These are phyloP conservation scores for Coemansia sp. DNA, from an alignment of 371 early-diverging fungal species.

Conservation along the genomic window DNA sequence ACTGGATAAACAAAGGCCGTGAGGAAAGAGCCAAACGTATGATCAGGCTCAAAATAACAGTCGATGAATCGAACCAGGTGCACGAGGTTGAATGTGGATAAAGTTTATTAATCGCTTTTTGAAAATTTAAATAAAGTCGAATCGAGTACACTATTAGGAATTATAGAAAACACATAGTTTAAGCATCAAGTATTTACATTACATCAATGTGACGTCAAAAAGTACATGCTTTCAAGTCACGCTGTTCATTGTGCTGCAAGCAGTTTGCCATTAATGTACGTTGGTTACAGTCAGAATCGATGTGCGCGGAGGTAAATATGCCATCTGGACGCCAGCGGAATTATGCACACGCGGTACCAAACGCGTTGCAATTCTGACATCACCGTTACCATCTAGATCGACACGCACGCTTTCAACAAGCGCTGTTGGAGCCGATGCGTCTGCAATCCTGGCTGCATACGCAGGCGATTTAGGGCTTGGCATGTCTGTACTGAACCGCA, in stretches of 20 bases:
- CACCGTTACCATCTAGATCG: conserved; percentile 3
- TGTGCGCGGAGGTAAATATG: conserved; percentile 47
- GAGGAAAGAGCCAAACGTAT: conserved; percentile 39
- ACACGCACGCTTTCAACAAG: conserved; percentile 7
- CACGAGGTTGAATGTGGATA: conserved; percentile 18
- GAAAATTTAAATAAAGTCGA: background rate
- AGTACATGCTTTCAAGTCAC: background rate
- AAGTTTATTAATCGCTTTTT: background rate
- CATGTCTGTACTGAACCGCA: background rate
- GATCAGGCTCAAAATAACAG: conserved; percentile 37
- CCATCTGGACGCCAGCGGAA: conserved; percentile 18
- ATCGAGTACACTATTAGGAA: background rate
- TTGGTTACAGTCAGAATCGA: conserved; percentile 31
- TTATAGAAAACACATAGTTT: background rate
- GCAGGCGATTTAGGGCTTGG: conserved; percentile 6
- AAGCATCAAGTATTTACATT: background rate
- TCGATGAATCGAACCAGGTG: conserved; percentile 36
- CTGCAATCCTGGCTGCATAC: background rate
- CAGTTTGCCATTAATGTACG: background rate
- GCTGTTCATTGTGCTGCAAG: background rate
- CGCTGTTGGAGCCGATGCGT: background rate
- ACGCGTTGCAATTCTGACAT: conserved; percentile 13
- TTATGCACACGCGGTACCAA: conserved; percentile 17
- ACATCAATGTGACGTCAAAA: background rate
- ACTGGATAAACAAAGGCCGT: conserved; percentile 37